These are phyloP conservation scores for Lachnellula willkommii DNA, from an alignment of 2,329 filamentous ascomycete genomes.

Conservation along the genomic window DNA sequence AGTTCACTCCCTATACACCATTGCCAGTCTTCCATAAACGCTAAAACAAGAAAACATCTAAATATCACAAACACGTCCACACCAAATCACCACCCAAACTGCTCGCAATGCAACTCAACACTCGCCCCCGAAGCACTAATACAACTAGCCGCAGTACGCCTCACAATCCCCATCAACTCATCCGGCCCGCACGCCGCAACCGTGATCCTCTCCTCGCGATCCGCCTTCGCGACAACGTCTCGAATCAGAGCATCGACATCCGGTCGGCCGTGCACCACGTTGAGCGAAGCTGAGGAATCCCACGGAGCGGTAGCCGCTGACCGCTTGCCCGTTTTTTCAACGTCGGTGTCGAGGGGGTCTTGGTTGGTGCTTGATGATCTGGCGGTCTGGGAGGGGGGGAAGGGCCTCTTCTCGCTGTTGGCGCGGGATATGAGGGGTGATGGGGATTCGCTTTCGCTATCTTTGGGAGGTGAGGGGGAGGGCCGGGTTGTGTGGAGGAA, in stretches of 20 bases:
- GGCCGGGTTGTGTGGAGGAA: constrained; percentile 29
- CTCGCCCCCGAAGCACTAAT: constrained; percentile 42
- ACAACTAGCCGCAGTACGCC: constrained; percentile 39
- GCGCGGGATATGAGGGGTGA: neutral
- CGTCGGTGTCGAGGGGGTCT: constrained; percentile 3
- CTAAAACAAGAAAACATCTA: neutral
- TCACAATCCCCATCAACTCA: constrained; percentile 40
- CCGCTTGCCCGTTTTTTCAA: neutral
- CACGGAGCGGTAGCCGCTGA: neutral
- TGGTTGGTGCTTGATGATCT: neutral
- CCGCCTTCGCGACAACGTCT: constrained; percentile 33
- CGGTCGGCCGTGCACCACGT: constrained; percentile 35
- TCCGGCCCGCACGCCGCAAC: constrained; percentile 46
- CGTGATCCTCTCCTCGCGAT: constrained; percentile 36
- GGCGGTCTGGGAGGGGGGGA: neutral
- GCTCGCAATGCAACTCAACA: constrained; percentile 47
- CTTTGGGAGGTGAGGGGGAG: neutral
- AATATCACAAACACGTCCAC: neutral
- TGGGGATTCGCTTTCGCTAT: neutral
- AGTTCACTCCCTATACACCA: neutral
- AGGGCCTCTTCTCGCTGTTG: constrained; percentile 12
- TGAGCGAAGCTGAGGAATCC: constrained; percentile 6
- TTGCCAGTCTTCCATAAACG: neutral
- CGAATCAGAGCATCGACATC: constrained; percentile 37
- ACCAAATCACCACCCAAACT: constrained; percentile 23